Evolutionary conservation across 768 basidiomycete species (phyloP).

Genomic region (Coprinopsis cinerea): DNA sequence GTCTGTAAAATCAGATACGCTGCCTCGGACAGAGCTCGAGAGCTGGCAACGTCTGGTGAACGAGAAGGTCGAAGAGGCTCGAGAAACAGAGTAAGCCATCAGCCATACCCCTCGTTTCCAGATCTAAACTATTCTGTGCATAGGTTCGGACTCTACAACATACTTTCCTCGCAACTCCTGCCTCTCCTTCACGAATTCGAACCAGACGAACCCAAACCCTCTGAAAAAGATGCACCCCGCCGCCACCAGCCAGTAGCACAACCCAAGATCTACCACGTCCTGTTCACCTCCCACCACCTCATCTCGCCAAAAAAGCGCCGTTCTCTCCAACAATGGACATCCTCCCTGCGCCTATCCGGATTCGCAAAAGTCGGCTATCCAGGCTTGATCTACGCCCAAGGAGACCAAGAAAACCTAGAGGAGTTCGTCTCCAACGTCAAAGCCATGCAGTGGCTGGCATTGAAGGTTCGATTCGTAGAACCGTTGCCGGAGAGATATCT

Average conservation of each 20-base stretch:
- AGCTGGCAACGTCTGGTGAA: conserved; percentile 38
- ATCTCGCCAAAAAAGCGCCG: conserved; percentile 59
- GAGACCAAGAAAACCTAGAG: conserved; percentile 43
- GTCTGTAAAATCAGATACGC: conserved; percentile 40
- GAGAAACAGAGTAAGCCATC: conserved; percentile 27
- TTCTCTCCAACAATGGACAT: conserved; percentile 49
- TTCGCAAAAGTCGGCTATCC: conserved; percentile 76
- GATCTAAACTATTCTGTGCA: neutral
- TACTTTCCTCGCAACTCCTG: conserved; percentile 52
- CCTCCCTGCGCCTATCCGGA: conserved; percentile 47
- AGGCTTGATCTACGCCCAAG: conserved; percentile 70
- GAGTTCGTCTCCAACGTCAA: conserved; percentile 65
- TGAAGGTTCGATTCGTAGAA: conserved; percentile 58
- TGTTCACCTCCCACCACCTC: conserved; percentile 72
- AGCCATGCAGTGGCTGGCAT: conserved; percentile 74
- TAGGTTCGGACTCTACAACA: conserved; percentile 59
- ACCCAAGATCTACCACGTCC: conserved; percentile 41
- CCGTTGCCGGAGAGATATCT: conserved; percentile 20
- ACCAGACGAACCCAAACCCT: conserved; percentile 14
- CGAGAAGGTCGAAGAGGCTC: conserved; percentile 30
- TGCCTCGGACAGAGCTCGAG: conserved; percentile 44
- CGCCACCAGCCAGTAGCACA: neutral
- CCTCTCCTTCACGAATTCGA: conserved; percentile 41
- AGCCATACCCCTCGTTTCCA: conserved; percentile 9
- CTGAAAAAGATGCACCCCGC: conserved; percentile 3